These are phyloP conservation scores for Tuctoria greenei DNA, from an alignment of 176 grass and related monocot species.

Conservation along the genomic window DNA sequence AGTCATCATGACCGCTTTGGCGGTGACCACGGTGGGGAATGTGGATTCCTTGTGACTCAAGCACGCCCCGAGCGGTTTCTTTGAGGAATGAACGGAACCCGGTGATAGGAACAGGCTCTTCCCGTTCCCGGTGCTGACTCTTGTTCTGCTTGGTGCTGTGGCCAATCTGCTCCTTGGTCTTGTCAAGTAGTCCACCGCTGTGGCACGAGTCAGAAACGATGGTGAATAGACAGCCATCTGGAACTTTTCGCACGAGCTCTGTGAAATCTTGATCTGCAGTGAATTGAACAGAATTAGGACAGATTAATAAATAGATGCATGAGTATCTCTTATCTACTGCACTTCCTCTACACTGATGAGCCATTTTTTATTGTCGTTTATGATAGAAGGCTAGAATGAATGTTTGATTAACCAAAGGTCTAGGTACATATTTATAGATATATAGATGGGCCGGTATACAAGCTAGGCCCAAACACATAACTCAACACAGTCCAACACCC, in stretches of 20 bases:
- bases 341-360: not conserved
- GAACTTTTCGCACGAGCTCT: slow-evolving; percentile 67
- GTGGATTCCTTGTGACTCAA: slow-evolving; percentile 48
- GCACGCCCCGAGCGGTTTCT: slow-evolving; percentile 25
- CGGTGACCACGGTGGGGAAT: slow-evolving; percentile 21
- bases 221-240: slow-evolving; percentile 64
- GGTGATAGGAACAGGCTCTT: slow-evolving; percentile 20
- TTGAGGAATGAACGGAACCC: slow-evolving; percentile 42
- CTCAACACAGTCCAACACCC: too few species aligned
- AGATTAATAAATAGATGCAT: not conserved
- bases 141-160: slow-evolving; percentile 55
- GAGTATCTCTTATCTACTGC: not conserved
- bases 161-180: slow-evolving; percentile 89
- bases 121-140: slow-evolving; percentile 17
- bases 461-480: too few species aligned
- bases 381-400: too few species aligned
- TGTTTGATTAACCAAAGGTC: too few species aligned
- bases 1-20: slow-evolving; percentile 10
- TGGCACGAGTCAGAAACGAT: slow-evolving; percentile 87
- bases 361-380: too few species aligned
- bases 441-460: too few species aligned
- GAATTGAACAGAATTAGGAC: not conserved
- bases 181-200: slow-evolving; percentile 79
- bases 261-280: slow-evolving; percentile 81
- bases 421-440: too few species aligned